phyloP scores from a whole-genome alignment of 805 yeast genomes.

The Candida boleticola region DNA sequence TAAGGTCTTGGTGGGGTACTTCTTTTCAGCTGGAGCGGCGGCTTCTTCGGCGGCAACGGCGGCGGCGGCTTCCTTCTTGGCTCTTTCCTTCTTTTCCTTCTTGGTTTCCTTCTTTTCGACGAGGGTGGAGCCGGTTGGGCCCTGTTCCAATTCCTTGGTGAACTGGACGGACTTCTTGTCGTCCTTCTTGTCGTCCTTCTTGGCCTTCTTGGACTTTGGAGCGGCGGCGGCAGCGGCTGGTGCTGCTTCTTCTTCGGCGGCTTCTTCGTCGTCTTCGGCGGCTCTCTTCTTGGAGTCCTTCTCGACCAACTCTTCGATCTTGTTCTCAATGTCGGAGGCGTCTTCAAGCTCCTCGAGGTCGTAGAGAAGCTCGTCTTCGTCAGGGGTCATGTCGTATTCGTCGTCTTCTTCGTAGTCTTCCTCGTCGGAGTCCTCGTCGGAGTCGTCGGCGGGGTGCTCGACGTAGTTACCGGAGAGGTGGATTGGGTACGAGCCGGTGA shows the following conservation, averaged over 20 bases:
- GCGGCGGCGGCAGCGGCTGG: constrained; percentile 21
- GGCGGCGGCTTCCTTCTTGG: constrained; percentile 27
- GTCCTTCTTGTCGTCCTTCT: constrained; percentile 40
- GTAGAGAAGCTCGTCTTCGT: constrained; percentile 65
- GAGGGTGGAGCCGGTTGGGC: constrained; percentile 66
- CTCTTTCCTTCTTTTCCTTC: constrained; percentile 24
- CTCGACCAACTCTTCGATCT: constrained; percentile 67
- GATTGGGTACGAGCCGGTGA: constrained; percentile 91
- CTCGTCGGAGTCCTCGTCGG: constrained; percentile 51
- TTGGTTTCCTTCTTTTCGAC: constrained; percentile 22
- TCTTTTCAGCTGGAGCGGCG: constrained; percentile 20
- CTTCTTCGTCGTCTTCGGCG: constrained; percentile 29
- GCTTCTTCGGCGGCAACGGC: constrained; percentile 20
- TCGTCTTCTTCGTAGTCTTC: constrained; percentile 53
- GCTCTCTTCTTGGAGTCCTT: constrained; percentile 30
- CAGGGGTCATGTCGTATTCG: constrained; percentile 70
- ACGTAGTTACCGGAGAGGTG: constrained; percentile 94
- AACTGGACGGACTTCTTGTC: constrained; percentile 80
- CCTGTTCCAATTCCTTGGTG: constrained; percentile 88
- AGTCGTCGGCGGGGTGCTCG: constrained; percentile 89
- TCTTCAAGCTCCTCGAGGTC: constrained; percentile 65
- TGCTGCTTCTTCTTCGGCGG: constrained; percentile 20
- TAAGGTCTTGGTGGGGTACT: constrained; percentile 71
- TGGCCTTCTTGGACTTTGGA: constrained; percentile 26
- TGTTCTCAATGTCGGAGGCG: constrained; percentile 67